Base-by-base conservation (phyloP, 495 filamentous ascomycete genomes). In the Penicillium paxilli region DNA sequence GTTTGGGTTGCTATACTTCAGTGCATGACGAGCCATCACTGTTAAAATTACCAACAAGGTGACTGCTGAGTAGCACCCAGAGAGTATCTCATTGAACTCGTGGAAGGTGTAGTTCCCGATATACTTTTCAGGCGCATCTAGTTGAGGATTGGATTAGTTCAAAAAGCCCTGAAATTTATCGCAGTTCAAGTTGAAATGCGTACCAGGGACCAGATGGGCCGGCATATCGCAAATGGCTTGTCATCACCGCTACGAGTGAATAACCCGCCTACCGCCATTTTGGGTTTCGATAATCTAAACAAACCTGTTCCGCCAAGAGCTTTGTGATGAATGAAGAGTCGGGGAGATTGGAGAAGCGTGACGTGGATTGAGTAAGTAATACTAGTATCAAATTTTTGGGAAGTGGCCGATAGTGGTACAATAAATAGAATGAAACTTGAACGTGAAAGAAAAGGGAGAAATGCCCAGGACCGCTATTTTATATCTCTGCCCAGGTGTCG, bases 81-180 rank as follows among this genome's bases (percentile, higher is more conserved):
- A 67, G 16, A 65, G 44, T 21, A 68, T 68, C 47, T 44, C 59
- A 45, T 67, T 65, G 33, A 67, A 66, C 3, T 58, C 44, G 28
- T 64, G 55, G 44, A 68, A 67, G 25, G 55, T 57, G 23, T 52
- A 55, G 35, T 49, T 48, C 6, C 60, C 64, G 3, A 62, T 8
- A 26, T 58, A 55, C 0, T 38, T 30, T 23, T 62, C 26, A 8
- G 55, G 25, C 23, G 55, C 44, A 23, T 53, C 59, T 62, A 42
- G 12, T 38, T 1, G 21, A 37, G 19, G 17, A 23, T 1, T 2
- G 24, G 16, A 19, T 48, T 21, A 47, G 49, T 46, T 32, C 20
- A 10, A 14, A 3, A 12, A 9, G 42, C 25, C 40, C 2, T n/a
- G 16, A 24, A 30, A 16, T 16, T 21, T n/a, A 12, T 21, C 8